Evolutionary conservation across 495 filamentous ascomycete genomes (phyloP), one percentile per base, ranked within the genome.

Genomic region (Evernia prunastri): DNA sequence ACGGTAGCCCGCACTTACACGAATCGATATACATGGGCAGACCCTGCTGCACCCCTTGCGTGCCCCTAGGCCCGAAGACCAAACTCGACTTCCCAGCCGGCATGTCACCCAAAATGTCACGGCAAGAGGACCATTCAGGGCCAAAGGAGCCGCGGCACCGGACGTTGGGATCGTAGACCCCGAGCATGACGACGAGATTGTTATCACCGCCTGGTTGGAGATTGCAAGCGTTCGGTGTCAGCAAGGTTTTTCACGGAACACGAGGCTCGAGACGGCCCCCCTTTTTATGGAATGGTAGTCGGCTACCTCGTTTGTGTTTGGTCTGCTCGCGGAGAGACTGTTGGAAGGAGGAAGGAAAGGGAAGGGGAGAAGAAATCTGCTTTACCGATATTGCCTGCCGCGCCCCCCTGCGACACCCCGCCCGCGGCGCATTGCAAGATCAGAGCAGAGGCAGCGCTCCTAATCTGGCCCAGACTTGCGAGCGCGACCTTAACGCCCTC

Each of bases 361-460:
- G 1, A 9, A 13, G 23, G 27, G 27, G 36, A 47, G 8, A 23
- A n/a, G 20, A 45, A 5, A 23, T 5, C 1, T n/a, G 43, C 17
- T n/a, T 45, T 15, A 61, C 59, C 59, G 5, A 61, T 49, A n/a
- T 61, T 61, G 10, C 0, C 10, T 13, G 59, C 59, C 0, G 49
- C 7, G 0, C 59, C 59, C 1, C 59, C 59, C 42, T 47, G 20
- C 20, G 39, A 43, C 31, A 27, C 31, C 6, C 11, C 36, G 17
- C 25, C 39, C 13, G 59, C 59, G 1, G 59, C 59, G 10, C 59
- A 61, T 9, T 36, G 39, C 39, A 61, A 23, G 31, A 61, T 61
- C 40, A 61, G 59, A 3, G 39, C 29, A 0, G 20, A 12, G 25
- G 59, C 59, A 6, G 59, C 59, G n/a, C 31, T 1, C 3, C 43